These are phyloP conservation scores for Phylloporus arenicola DNA, from an alignment of 768 basidiomycete genomes.

Conservation along the genomic window DNA sequence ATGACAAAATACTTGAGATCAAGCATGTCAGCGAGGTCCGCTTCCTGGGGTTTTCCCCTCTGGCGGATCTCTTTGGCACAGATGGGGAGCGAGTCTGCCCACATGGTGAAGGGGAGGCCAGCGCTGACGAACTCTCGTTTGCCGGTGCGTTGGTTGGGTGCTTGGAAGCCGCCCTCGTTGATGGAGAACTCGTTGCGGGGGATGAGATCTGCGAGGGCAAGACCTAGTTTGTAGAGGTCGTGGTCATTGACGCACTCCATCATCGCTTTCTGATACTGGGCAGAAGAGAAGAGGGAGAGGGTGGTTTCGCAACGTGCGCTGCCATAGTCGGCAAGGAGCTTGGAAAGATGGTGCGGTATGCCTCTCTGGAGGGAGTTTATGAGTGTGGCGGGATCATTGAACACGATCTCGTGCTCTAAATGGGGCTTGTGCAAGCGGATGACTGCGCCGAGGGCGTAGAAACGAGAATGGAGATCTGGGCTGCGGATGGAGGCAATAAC, in stretches of 20 bases:
- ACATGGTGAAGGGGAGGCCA: constrained; percentile 57
- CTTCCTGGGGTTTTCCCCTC: constrained; percentile 36
- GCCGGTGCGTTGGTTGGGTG: constrained; percentile 40
- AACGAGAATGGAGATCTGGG: constrained; percentile 49
- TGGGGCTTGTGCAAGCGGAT: constrained; percentile 44
- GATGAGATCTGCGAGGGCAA: constrained; percentile 46
- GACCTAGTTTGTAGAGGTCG: constrained; percentile 48
- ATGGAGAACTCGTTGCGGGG: constrained; percentile 57
- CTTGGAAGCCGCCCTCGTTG: constrained; percentile 50
- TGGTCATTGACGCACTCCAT: constrained; percentile 41
- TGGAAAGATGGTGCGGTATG: constrained; percentile 42
- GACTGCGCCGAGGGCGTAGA: constrained; percentile 47
- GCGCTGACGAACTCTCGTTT: constrained; percentile 36
- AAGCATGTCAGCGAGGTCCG: constrained; percentile 56
- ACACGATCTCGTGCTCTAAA: constrained; percentile 40
- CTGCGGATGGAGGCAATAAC: constrained; percentile 53
- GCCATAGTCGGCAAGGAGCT: constrained; percentile 48
- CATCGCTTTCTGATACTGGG: constrained; percentile 51
- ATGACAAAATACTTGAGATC: constrained; percentile 58
- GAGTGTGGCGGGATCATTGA: constrained; percentile 47
- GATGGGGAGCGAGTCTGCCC: constrained; percentile 52
- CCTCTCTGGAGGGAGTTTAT: constrained; percentile 38
- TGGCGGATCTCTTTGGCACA: constrained; percentile 54
- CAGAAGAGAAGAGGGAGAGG: constrained; percentile 36
- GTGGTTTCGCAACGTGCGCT: constrained; percentile 41